Percentiles rank a stretch among this genome's conserved stretches.
Conservation (phyloP, 345 rosid species). For the Arabis alpina region DNA sequence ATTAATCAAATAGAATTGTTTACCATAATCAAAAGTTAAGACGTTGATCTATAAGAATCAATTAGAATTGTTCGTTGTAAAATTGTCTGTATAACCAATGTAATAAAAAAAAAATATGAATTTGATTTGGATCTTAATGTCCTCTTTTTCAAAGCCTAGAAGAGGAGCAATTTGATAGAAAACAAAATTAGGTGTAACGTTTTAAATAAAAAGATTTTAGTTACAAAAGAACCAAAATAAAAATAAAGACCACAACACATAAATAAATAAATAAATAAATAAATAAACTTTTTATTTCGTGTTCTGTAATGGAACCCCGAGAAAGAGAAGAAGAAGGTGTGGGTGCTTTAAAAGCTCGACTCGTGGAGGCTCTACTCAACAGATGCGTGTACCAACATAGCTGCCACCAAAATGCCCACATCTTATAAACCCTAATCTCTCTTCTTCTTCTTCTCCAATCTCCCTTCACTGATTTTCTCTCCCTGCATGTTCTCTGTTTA, state of each 20-base stretch:
- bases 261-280: not conserved
- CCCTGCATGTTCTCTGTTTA: not conserved
- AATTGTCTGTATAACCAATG: no score
- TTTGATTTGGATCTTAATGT: not conserved
- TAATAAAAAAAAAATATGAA: no score
- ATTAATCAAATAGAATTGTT: no score
- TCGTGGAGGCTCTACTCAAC: constrained; percentile 54
- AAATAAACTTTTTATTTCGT: not conserved
- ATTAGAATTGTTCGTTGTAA: no score
- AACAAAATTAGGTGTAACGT: constrained; percentile 5
- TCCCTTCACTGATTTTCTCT: not conserved
- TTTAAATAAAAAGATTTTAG: not conserved
- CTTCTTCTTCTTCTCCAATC: not conserved
- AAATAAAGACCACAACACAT: not conserved
- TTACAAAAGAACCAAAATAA: not conserved
- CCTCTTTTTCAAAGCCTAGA: not conserved
- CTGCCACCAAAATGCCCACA: constrained; percentile 53
- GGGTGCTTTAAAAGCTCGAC: constrained; percentile 41
- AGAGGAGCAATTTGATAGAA: not conserved
- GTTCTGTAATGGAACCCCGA: not conserved
- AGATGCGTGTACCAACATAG: constrained; percentile 57
- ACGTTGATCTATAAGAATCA: no score
- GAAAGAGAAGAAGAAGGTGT: constrained; percentile 14
- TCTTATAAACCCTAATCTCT: constrained; percentile 20
- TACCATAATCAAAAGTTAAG: no score